Evolutionary conservation across 2,329 filamentous ascomycete genomes (phyloP).

Genomic region (Myriangium duriaei): DNA sequence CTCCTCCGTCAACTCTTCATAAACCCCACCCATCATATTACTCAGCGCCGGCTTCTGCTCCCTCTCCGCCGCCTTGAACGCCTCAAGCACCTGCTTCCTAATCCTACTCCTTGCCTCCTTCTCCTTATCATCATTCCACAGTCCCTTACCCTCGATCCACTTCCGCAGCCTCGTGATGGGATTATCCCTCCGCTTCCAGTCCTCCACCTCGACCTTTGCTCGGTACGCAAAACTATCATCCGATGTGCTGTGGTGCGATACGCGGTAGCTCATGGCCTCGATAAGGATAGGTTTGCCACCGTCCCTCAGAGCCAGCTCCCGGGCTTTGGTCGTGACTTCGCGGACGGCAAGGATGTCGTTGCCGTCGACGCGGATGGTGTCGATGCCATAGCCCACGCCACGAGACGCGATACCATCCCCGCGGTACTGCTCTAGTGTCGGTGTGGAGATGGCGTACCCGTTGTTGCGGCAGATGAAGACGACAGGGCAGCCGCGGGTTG

Average conservation of each 20-base stretch:
- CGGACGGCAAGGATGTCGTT: constrained; percentile 86
- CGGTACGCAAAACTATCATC: constrained; percentile 97
- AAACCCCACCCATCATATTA: constrained; percentile 74
- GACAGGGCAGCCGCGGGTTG: constrained; percentile 74
- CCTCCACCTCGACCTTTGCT: constrained; percentile 81
- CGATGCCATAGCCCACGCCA: constrained; percentile 84
- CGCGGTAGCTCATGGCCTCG: constrained; percentile 96
- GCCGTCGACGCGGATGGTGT: constrained; percentile 84
- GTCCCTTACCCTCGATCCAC: constrained; percentile 71
- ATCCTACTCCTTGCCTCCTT: constrained; percentile 53
- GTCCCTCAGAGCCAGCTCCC: constrained; percentile 63
- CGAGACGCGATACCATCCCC: constrained; percentile 83
- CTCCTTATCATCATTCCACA: constrained; percentile 80
- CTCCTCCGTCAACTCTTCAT: constrained; percentile 75
- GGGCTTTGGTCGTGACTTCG: constrained; percentile 64
- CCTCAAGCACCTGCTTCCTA: constrained; percentile 65
- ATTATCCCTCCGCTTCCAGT: constrained; percentile 86
- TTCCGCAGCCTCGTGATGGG: constrained; percentile 75
- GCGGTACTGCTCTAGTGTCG: constrained; percentile 79
- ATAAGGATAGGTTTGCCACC: constrained; percentile 77
- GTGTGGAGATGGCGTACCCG: constrained; percentile 81
- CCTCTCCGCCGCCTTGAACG: constrained; percentile 72
- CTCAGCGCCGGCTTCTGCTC: constrained; percentile 65
- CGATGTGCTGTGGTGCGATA: constrained; percentile 90
- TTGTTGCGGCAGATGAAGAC: constrained; percentile 90